Evolutionary conservation across 2,329 filamentous ascomycete genomes (phyloP).

Genomic region (Apiospora marii): DNA sequence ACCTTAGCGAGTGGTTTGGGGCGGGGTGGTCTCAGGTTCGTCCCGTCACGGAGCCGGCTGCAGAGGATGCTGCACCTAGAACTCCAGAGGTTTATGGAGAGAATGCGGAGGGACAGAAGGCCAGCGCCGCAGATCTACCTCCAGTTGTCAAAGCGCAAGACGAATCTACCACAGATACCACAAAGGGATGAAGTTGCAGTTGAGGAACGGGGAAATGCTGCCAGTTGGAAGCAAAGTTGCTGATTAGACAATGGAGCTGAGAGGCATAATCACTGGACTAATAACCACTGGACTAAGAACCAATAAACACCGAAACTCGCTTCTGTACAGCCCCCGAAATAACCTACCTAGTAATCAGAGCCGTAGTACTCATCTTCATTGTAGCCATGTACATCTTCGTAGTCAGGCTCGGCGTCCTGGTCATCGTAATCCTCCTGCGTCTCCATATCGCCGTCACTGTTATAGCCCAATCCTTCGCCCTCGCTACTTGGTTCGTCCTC

Average conservation of each 20-base stretch:
- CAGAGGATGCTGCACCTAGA: not conserved
- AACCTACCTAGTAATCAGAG: no score
- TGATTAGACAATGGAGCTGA: no score
- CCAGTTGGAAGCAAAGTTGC: no score
- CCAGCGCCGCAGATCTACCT: not conserved
- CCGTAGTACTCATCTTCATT: no score
- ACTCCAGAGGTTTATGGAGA: not conserved
- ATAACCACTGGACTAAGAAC: no score
- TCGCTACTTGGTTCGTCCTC: not conserved
- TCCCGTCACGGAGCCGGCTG: not conserved
- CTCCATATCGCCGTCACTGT: not conserved
- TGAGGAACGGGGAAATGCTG: not conserved
- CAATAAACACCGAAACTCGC: no score
- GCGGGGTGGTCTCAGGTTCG: not conserved
- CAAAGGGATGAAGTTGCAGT: not conserved
- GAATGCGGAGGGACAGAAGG: not conserved
- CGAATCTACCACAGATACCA: no score
- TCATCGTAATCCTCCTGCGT: not conserved
- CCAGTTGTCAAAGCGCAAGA: not conserved
- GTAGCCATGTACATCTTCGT: no score
- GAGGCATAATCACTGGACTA: no score
- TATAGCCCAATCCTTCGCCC: not conserved
- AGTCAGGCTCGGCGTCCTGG: no score
- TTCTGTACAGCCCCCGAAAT: no score
- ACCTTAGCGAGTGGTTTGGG: not conserved